Conservation (phyloP, 2,329 filamentous ascomycete genomes). For the Hirsutella rhossiliensis region DNA sequence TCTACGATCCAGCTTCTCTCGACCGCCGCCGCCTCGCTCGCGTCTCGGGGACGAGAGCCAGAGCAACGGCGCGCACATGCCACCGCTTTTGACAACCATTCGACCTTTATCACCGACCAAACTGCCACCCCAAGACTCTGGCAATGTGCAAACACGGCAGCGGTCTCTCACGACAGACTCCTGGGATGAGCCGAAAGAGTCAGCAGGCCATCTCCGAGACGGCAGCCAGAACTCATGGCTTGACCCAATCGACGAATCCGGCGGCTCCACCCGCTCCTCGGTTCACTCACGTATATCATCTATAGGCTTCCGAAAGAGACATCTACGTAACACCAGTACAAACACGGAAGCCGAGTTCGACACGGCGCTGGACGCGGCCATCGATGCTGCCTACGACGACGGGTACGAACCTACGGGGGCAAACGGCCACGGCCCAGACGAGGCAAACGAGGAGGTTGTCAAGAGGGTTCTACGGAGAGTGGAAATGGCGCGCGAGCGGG, state of each 20-base stretch:
- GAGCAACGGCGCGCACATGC: background rate
- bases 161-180: constrained; percentile 3
- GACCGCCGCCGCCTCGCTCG: constrained; percentile 24
- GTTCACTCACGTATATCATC: constrained; percentile 71
- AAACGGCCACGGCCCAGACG: constrained; percentile 23
- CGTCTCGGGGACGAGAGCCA: constrained; percentile 17
- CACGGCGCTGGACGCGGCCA: constrained; percentile 84
- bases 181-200: constrained; percentile 11
- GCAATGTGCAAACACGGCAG: constrained; percentile 1
- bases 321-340: constrained; percentile 55
- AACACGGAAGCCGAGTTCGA: constrained; percentile 85
- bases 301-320: constrained; percentile 53
- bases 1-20: constrained; percentile 43
- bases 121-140: constrained; percentile 8
- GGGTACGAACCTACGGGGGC: constrained; percentile 63
- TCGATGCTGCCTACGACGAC: constrained; percentile 92
- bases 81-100: constrained; percentile 27
- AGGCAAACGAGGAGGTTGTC: constrained; percentile 31
- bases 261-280: constrained; percentile 66
- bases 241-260: constrained; percentile 88
- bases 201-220: constrained; percentile 35
- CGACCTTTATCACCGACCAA: constrained; percentile 35
- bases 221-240: constrained; percentile 78
- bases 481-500: constrained; percentile 63
- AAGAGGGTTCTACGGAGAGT: constrained; percentile 52